These are phyloP conservation scores for Colletotrichum sp. DNA, from an alignment of 2,329 filamentous ascomycete genomes.

Conservation along the genomic window DNA sequence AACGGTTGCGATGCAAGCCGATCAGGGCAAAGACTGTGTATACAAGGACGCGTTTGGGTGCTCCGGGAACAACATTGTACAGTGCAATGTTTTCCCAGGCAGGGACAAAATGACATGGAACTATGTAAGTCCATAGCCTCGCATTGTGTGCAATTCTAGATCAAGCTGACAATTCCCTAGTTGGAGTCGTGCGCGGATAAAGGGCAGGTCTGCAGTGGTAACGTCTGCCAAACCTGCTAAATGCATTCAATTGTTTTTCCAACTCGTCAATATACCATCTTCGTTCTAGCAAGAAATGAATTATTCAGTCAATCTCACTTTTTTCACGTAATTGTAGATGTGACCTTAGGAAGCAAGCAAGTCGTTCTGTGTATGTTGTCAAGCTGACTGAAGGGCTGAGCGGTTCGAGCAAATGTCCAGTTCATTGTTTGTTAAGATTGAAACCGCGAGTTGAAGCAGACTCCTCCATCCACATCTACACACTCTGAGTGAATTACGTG, in stretches of 20 bases:
- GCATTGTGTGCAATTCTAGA: not conserved
- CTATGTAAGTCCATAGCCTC: not conserved
- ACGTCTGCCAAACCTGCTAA: not conserved
- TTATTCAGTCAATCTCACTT: not conserved
- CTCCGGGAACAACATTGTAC: not conserved
- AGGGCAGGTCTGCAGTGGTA: not conserved
- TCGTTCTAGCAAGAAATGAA: not conserved
- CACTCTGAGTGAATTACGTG: no score
- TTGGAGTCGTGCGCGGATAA: not conserved
- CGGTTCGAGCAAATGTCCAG: fast-evolving
- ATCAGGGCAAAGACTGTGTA: not conserved
- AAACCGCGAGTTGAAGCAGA: not conserved
- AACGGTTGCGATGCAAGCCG: not conserved
- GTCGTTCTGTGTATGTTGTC: not conserved
- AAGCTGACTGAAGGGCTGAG: not conserved
- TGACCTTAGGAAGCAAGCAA: not conserved
- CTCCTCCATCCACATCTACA: not conserved
- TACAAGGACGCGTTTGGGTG: not conserved
- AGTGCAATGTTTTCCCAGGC: not conserved
- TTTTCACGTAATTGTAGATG: not conserved
- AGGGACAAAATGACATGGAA: not conserved
- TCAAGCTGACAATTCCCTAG: not conserved
- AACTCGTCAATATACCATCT: not conserved
- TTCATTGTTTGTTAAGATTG: not conserved
- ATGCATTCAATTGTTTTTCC: not conserved